Percentiles rank a stretch among this genome's conserved stretches.
These are phyloP conservation scores for Cladosporium sp. DNA, from an alignment of 2,329 filamentous ascomycete species.

Conservation along the genomic window DNA sequence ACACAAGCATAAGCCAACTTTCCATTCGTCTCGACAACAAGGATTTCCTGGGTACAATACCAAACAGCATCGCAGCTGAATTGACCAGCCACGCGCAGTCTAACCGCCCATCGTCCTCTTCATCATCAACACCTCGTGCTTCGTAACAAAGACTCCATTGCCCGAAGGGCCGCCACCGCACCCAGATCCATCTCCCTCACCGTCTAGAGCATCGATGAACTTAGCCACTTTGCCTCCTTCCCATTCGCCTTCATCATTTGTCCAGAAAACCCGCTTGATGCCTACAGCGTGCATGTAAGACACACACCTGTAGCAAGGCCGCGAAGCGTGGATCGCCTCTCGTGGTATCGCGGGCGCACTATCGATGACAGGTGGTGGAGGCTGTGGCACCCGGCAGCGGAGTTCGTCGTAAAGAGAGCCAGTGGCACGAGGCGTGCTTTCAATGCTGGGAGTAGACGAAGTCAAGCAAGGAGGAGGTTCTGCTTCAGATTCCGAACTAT, in stretches of 20 bases:
- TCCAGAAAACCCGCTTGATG: conserved; percentile 53
- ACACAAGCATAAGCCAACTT: no score
- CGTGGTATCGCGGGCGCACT: conserved; percentile 14
- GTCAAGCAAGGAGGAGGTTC: conserved; percentile 14
- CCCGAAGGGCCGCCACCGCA: conserved; percentile 21
- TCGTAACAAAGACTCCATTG: conserved; percentile 47
- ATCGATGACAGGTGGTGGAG: not conserved
- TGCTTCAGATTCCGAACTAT: not conserved
- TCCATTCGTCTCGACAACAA: no score
- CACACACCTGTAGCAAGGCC: conserved; percentile 52
- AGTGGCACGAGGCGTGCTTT: conserved; percentile 8
- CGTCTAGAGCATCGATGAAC: conserved; percentile 44
- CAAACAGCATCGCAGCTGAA: no score
- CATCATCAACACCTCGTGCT: conserved; percentile 50
- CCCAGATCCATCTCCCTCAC: conserved; percentile 20
- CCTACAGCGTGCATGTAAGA: conserved; percentile 50
- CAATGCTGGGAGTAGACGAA: conserved; percentile 10
- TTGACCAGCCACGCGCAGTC: not conserved
- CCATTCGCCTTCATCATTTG: conserved; percentile 46
- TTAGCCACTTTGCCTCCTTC: conserved; percentile 49
- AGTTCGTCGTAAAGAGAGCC: conserved; percentile 50
- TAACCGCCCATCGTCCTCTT: conserved; percentile 31
- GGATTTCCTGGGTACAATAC: no score
- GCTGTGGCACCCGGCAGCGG: conserved; percentile 18
- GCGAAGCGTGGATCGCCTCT: conserved; percentile 36